Evolutionary conservation across 2,329 filamentous ascomycete species (phyloP), one percentile per base, ranked within the genome.

Genomic region (Diaporthe sp.): DNA sequence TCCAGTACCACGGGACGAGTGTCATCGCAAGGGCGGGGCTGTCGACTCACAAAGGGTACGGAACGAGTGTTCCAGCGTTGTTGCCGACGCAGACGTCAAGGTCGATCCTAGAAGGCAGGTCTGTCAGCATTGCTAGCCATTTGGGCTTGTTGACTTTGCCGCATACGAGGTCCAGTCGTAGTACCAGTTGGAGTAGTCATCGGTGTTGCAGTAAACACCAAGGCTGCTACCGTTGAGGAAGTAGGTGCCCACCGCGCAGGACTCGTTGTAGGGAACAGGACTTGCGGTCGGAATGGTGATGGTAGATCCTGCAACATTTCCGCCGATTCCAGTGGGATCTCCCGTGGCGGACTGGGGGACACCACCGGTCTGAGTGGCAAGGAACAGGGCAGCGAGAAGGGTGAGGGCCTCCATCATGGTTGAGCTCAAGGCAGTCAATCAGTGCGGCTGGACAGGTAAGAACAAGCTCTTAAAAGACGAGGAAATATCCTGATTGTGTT

Each of bases 131-230:
- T 61, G n/a, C 17, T 22, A 10, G 65, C 22, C 31, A 44, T 55
- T 3, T 28, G 22, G 31, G 42, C 22, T 49, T 37, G 7, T 10
- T 49, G 28, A 34, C 49, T 15, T 39, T 13, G 19, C 49, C 44
- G 17, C 79, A 77, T 79, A 84, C 85, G 82, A 85, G 17, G 84
- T 82, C 83, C 85, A 86, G 71, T 85, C 84, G 78, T 85, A 86
- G 31, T 79, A 82, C 73, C 80, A 86, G 8, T 79, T 57, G 1
- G 76, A 79, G 76, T 79, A 81, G 77, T 85, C 77, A 58, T 84
- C 77, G 70, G 85, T 84, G 75, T 84, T 83, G 80, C 85, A 86
- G 78, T 85, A 86, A 78, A 84, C 80, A 44, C 84, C 84, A 1
- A 86, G 82, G 73, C 78, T 83, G 74, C 78, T 80, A 51, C 79